Evolutionary conservation across 306 rosid genomes (phyloP).

Genomic region (Cicer judaicum): DNA sequence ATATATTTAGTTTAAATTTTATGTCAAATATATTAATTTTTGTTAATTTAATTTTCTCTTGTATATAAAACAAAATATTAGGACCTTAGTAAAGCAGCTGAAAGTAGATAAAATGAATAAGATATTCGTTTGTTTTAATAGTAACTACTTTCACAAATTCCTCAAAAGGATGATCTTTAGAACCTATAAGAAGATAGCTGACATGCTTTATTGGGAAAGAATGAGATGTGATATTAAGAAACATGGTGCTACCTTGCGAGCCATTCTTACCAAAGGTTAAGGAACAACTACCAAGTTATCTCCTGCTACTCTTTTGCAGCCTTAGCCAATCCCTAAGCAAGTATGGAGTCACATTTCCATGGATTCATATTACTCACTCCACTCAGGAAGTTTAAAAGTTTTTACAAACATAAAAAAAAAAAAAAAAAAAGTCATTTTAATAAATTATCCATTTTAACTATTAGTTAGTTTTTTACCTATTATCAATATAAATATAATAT

Average conservation of each 20-base stretch:
- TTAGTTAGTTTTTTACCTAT: too few species aligned
- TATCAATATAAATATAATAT: too few species aligned
- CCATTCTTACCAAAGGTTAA: not conserved
- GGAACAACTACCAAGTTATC: slow-evolving; percentile 2
- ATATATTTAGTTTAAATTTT: too few species aligned
- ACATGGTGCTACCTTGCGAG: not conserved
- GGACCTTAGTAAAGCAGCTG: too few species aligned
- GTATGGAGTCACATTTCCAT: not conserved
- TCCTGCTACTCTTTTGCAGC: slow-evolving; percentile 9
- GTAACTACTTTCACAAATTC: not conserved
- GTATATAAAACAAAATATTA: too few species aligned
- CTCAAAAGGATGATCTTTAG: not conserved
- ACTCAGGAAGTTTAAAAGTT: too few species aligned
- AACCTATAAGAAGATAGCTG: slow-evolving; percentile 1
- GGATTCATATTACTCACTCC: not conserved
- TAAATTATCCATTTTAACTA: too few species aligned
- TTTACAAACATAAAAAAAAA: too few species aligned
- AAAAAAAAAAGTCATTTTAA: too few species aligned
- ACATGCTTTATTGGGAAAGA: not conserved
- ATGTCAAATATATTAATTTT: too few species aligned
- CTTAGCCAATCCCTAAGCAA: not conserved
- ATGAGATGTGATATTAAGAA: not conserved
- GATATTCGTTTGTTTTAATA: not conserved
- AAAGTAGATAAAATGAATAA: too few species aligned
- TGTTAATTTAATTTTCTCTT: too few species aligned